Base-by-base conservation (phyloP, 257 asterid species). In the Scutellaria barbata region DNA sequence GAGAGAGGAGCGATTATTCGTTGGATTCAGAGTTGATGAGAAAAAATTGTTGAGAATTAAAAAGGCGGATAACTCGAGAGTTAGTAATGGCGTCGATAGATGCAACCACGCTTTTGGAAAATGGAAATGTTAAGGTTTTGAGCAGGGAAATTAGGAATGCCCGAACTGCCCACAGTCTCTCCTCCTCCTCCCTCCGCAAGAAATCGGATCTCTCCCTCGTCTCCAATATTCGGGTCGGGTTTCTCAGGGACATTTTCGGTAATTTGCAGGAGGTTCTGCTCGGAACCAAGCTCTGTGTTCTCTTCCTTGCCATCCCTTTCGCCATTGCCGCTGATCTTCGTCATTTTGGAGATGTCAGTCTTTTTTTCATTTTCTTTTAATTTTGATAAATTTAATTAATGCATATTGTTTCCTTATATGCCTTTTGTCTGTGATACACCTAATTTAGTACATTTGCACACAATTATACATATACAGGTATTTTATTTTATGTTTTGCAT, bases 261-360 rank as follows among this genome's bases (percentile, higher is more conserved):
- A 88, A 85, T 83, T 60, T 95, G 51, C 96, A 88, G 70, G 96
- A 88, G 79, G 89, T 95, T 53, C 57, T 95, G 67, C 77, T 92
- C 17, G 98, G 97, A 20, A 91, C 97, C 3, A 94, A 91, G 74
- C 92, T 91, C 37, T 73, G 84, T 0, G 13, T 89, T n/a, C 78
- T 94, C 71, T 88, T 94, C 52, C 10, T 92, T 4, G 96, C 95
- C 1, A 77, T 94, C 6, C 99, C 99, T n/a, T 76, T 89, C 6
- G 96, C 99, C 69, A 71, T 94, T 42, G 46, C 66, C 63, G 96
- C 96, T 4, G 37, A 85, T 12, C 78, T 56, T 66, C 17, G 65
- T 7, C 8, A 80, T 74, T 88, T 80, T 14, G 88, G 86, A 55
- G 84, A 82, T 12, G 99, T 91, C 18, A 72, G 90, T 67, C 0